Conservation (phyloP, 768 basidiomycete species). For the Boletus vinaceobasis region DNA sequence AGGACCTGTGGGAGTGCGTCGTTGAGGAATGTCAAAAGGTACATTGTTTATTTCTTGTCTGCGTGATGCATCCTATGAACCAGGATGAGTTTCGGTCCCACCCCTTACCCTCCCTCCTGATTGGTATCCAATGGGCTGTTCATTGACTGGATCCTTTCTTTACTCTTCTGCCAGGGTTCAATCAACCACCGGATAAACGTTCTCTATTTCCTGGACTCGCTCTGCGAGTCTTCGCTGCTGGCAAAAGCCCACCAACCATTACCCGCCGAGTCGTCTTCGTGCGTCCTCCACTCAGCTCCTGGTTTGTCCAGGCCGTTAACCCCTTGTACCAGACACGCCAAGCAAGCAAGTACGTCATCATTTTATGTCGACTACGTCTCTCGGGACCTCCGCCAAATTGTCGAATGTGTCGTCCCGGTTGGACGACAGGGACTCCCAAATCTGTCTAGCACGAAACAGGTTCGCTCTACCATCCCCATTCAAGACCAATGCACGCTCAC, state of each 20-base stretch:
- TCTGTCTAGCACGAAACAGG: slow-evolving; percentile 84
- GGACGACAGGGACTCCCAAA: slow-evolving; percentile 88
- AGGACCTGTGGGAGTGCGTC: slow-evolving; percentile 93
- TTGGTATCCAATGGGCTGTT: background rate
- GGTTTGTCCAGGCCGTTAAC: background rate
- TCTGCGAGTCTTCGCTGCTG: slow-evolving; percentile 75
- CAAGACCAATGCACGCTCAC: background rate
- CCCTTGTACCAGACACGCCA: slow-evolving; percentile 25
- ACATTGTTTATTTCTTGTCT: background rate
- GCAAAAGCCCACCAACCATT: slow-evolving; percentile 53
- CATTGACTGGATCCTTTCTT: background rate
- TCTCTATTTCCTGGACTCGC: slow-evolving; percentile 83
- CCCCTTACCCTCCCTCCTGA: background rate
- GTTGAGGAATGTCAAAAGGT: slow-evolving; percentile 91
- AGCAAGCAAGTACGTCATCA: slow-evolving; percentile 41
- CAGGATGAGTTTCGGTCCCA: background rate
- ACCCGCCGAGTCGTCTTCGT: slow-evolving; percentile 21
- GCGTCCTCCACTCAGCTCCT: background rate
- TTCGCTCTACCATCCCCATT: slow-evolving; percentile 27
- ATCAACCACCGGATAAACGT: slow-evolving; percentile 94
- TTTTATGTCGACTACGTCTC: slow-evolving; percentile 77
- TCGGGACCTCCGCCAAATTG: slow-evolving; percentile 73
- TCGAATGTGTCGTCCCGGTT: slow-evolving; percentile 83
- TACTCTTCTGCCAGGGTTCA: slow-evolving; percentile 50
- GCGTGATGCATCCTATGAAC: background rate